phyloP scores from a whole-genome alignment of 2,329 filamentous ascomycete genomes.

The Paecilomyces formosus region DNA sequence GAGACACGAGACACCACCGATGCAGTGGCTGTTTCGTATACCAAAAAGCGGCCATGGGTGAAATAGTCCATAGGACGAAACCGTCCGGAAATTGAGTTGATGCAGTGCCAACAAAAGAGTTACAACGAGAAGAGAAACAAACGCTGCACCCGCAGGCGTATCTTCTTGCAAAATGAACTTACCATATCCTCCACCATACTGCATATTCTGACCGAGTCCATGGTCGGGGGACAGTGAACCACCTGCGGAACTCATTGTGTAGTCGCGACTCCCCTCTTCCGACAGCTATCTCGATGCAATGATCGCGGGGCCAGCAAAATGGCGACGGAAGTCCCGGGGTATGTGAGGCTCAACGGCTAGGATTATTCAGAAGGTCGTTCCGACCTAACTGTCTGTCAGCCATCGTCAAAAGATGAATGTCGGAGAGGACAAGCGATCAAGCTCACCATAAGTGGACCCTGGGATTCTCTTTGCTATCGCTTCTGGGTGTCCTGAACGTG shows the following conservation, averaged over 20 bases:
- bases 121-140: background rate
- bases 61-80: background rate
- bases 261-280: background rate
- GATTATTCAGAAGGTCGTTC: background rate
- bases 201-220: slow-evolving; percentile 4
- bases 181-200: slow-evolving; percentile 9
- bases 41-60: background rate
- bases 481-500: background rate
- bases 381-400: background rate
- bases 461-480: background rate
- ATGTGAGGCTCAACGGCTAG: background rate
- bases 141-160: background rate
- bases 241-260: slow-evolving; percentile 11
- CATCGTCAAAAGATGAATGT: background rate
- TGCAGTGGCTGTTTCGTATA: background rate
- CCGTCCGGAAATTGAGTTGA: background rate
- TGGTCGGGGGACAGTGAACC: slow-evolving; percentile 20
- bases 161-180: slow-evolving; percentile 4
- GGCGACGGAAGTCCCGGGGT: background rate
- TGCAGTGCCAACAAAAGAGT: background rate
- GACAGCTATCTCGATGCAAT: background rate
- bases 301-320: background rate
- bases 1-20: background rate
- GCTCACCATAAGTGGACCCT: background rate
- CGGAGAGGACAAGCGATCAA: background rate